Percentiles rank a stretch among this genome's conserved stretches.
These are phyloP conservation scores for Pythium periplocum DNA, from an alignment of 352 stramenopile species.

Conservation along the genomic window DNA sequence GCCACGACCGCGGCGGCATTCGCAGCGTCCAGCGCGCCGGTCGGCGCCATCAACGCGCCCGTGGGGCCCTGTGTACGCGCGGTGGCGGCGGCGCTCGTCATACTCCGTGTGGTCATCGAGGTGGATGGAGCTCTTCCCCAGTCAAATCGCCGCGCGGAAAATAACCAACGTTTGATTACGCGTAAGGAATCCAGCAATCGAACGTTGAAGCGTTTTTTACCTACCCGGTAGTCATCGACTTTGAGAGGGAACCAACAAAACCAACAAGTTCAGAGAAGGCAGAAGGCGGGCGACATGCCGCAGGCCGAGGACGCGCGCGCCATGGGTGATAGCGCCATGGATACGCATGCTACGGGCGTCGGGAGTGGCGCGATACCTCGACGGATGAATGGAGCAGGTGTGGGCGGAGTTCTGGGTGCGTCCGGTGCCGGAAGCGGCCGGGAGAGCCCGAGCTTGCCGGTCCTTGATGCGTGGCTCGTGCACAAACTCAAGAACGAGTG, in stretches of 20 bases:
- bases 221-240: too few species aligned
- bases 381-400: constrained; percentile 3
- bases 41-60: too few species aligned
- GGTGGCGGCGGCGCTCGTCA: constrained; percentile 6
- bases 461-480: constrained; percentile 54
- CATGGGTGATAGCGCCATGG: not conserved
- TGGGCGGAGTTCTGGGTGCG: constrained; percentile 1
- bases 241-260: too few species aligned
- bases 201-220: too few species aligned
- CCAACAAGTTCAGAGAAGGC: too few species aligned
- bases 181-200: too few species aligned
- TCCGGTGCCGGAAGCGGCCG: constrained; percentile 3
- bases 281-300: too few species aligned
- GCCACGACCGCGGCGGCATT: constrained; percentile 11
- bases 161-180: too few species aligned
- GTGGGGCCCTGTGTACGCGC: not conserved
- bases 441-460: constrained; percentile 3
- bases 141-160: too few species aligned
- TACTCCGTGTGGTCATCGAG: not conserved
- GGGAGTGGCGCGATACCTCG: not conserved
- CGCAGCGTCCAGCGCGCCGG: not conserved
- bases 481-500: constrained; percentile 74
- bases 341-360: not conserved
- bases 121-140: too few species aligned
- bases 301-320: constrained; percentile 5